Conservation (phyloP, 768 basidiomycete species). For the Mycena venus region DNA sequence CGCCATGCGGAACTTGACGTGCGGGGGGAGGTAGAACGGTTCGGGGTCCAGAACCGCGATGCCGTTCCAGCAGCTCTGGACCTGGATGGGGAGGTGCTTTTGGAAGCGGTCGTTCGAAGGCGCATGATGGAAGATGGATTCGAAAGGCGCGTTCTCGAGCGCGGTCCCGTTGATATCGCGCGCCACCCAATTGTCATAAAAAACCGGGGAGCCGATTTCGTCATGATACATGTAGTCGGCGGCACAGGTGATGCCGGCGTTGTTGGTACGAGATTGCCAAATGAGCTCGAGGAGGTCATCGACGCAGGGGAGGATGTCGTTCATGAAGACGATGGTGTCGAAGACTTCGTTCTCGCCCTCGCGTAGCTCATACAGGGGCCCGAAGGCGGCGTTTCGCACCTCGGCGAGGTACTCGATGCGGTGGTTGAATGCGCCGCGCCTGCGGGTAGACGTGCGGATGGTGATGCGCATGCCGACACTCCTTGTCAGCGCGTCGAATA, state of each 20-base stretch:
- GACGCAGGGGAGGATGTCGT: slow-evolving; percentile 97
- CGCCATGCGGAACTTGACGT: slow-evolving; percentile 97
- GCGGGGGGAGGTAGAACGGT: slow-evolving; percentile 93
- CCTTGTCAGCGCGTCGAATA: slow-evolving; percentile 93
- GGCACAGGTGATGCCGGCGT: slow-evolving; percentile 98
- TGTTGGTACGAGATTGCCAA: slow-evolving; percentile 93
- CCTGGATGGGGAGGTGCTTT: slow-evolving; percentile 92
- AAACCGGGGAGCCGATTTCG: slow-evolving; percentile 93
- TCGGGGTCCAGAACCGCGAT: slow-evolving; percentile 96
- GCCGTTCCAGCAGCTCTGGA: slow-evolving; percentile 99
- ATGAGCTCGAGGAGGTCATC: slow-evolving; percentile 98
- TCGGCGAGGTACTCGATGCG: slow-evolving; percentile 99
- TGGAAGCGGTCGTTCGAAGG: slow-evolving; percentile 87
- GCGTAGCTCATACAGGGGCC: slow-evolving; percentile 93
- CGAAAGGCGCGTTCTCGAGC: slow-evolving; percentile 97
- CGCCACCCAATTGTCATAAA: slow-evolving; percentile 99
- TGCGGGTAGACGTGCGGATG: slow-evolving; percentile 93
- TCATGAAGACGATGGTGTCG: slow-evolving; percentile 98
- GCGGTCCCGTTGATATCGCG: slow-evolving; percentile 99
- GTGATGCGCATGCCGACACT: slow-evolving; percentile 93
- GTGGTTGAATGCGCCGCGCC: slow-evolving; percentile 96
- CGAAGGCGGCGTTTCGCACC: slow-evolving; percentile 98
- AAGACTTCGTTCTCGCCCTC: slow-evolving; percentile 95
- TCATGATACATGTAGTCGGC: slow-evolving; percentile 99
- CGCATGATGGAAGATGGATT: slow-evolving; percentile 90